A percentile compares a stretch with the other conserved stretches of the same genome.
Evolutionary conservation across 768 basidiomycete species (phyloP).

Genomic region (Tylopilus rubrobrunneus): DNA sequence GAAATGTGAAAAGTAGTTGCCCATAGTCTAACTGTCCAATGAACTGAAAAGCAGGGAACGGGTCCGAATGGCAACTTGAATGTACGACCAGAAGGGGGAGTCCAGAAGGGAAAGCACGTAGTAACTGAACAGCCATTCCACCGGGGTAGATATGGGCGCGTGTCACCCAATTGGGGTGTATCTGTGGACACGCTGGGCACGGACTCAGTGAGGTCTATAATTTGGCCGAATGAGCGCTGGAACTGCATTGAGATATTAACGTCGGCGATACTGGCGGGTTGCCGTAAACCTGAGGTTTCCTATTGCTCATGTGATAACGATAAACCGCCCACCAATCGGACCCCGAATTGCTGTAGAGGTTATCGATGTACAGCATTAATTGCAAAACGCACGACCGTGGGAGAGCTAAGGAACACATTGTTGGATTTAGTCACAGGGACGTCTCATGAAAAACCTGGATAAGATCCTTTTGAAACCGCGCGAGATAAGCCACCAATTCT

Average conservation of each 20-base stretch:
- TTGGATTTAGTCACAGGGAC: constrained; percentile 8
- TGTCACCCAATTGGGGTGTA: constrained; percentile 12
- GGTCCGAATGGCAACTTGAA: neutral
- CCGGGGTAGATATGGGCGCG: constrained; percentile 12
- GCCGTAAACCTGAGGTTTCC: constrained; percentile 7
- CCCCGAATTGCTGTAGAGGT: neutral
- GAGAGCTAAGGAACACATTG: neutral
- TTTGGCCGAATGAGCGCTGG: neutral
- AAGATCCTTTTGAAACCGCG: constrained; percentile 67
- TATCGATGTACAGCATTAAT: too few relatives aligned
- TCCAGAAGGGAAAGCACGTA: neutral
- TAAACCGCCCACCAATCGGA: neutral
- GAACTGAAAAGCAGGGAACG: constrained; percentile 2
- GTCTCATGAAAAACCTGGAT: constrained; percentile 42
- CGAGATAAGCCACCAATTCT: constrained; percentile 63
- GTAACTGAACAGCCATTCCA: constrained; percentile 7
- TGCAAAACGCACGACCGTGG: constrained; percentile 2
- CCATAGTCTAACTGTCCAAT: constrained; percentile 16
- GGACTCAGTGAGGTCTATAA: neutral
- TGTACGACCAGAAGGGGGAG: neutral
- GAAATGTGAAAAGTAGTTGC: constrained; percentile 21
- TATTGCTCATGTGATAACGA: constrained; percentile 14
- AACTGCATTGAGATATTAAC: neutral
- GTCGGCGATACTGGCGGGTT: neutral
- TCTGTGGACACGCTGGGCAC: neutral